A percentile compares a stretch with the other conserved stretches of the same genome.
Conservation (phyloP, 2,329 filamentous ascomycete genomes). For the Claviceps purpurea region DNA sequence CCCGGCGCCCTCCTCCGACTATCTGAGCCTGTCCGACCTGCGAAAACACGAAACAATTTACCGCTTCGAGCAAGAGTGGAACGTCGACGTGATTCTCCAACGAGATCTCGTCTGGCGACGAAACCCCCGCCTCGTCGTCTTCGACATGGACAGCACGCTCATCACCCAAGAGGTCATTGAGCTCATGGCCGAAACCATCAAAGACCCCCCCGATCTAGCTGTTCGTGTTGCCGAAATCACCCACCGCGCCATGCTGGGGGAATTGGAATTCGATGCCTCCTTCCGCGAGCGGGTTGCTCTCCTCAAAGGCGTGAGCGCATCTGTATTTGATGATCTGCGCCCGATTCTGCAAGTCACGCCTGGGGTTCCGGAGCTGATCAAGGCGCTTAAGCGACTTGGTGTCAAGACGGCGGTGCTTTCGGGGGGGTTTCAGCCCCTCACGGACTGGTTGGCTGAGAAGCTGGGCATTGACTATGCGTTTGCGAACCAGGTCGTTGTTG, state of each 20-base stretch:
- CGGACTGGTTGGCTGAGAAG: conserved; percentile 68
- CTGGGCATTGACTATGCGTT: conserved; percentile 78
- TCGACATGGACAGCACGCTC: conserved; percentile 97
- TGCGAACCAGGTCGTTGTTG: conserved; percentile 70
- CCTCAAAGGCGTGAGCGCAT: conserved; percentile 64
- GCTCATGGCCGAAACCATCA: conserved; percentile 71
- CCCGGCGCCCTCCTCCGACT: conserved; percentile 46
- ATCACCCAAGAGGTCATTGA: conserved; percentile 98
- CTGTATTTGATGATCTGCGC: conserved; percentile 67
- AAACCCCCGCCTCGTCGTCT: conserved; percentile 78
- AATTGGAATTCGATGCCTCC: conserved; percentile 79
- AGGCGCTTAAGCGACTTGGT: conserved; percentile 61
- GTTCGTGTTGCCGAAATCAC: conserved; percentile 80
- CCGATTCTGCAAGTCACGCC: conserved; percentile 66
- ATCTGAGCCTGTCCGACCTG: conserved; percentile 54
- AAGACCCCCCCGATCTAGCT: conserved; percentile 55
- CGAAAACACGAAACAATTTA: conserved; percentile 71
- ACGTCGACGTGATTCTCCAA: conserved; percentile 72
- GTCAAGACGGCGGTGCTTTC: conserved; percentile 83
- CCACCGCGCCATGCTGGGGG: conserved; percentile 85
- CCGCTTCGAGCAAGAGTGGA: conserved; percentile 79
- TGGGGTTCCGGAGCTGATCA: conserved; percentile 64
- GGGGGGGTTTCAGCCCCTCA: conserved; percentile 82
- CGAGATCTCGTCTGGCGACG: conserved; percentile 58
- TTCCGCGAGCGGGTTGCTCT: conserved; percentile 70